Percentiles rank a stretch among this genome's conserved stretches.
phyloP scores from a whole-genome alignment of 164 flowering plant genomes.

The Nymphaea thermarum region DNA sequence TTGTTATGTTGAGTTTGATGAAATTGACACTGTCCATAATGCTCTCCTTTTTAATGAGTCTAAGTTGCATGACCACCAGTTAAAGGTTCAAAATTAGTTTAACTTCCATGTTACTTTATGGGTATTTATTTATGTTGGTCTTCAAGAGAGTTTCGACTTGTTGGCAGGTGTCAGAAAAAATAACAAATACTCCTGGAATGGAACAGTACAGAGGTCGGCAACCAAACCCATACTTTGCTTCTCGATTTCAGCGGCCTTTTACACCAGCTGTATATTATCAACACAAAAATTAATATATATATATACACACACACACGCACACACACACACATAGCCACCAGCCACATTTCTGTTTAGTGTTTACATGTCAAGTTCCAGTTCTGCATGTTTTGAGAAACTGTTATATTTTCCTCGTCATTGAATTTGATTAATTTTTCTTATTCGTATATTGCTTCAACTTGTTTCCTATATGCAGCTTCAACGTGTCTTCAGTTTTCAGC shows the following conservation, averaged over 20 bases:
- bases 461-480: too few species aligned
- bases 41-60: constrained; percentile 66
- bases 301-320: too few species aligned
- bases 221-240: constrained; percentile 30
- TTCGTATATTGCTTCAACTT: too few species aligned
- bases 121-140: background rate
- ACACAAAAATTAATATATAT: too few species aligned
- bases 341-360: too few species aligned
- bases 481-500: too few species aligned
- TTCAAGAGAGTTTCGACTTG: background rate
- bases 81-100: constrained; percentile 34
- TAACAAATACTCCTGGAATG: constrained; percentile 76
- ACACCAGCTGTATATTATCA: constrained; percentile 31
- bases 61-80: constrained; percentile 65
- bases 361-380: too few species aligned
- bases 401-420: too few species aligned
- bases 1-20: constrained; percentile 72
- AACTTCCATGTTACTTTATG: background rate
- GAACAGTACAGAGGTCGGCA: constrained; percentile 60
- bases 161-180: constrained; percentile 57
- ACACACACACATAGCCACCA: too few species aligned
- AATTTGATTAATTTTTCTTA: too few species aligned
- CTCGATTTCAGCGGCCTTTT: constrained; percentile 39
- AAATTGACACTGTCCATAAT: constrained; percentile 63
- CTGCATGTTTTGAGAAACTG: too few species aligned